Evolutionary conservation across 805 yeast genomes (phyloP).

Genomic region (Kluyveromyces nonfermentans): DNA sequence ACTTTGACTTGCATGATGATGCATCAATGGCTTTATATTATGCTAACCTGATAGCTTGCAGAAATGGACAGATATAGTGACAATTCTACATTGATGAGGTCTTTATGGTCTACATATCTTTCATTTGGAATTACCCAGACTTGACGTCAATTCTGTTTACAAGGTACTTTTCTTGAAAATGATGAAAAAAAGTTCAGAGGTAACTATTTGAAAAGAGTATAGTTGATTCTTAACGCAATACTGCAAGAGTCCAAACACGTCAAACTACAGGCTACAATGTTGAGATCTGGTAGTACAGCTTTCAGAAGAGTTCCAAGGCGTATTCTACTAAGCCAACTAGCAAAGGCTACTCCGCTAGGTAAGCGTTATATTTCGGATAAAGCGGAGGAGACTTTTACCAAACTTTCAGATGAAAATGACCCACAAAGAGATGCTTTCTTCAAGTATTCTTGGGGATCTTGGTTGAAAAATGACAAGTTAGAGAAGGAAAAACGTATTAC

Average conservation of each 20-base stretch:
- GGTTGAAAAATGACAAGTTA: slow-evolving; percentile 70
- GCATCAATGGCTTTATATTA: too few relatives aligned
- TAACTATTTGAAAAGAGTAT: not conserved
- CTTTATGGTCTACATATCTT: not conserved
- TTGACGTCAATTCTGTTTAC: not conserved
- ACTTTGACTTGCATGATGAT: too few relatives aligned
- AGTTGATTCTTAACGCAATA: not conserved
- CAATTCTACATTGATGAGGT: not conserved
- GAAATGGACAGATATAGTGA: not conserved
- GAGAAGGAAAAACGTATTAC: slow-evolving; percentile 76
- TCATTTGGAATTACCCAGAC: not conserved
- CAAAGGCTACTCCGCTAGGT: not conserved
- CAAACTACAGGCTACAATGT: not conserved
- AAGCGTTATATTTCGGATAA: slow-evolving; percentile 25
- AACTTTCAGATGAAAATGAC: slow-evolving; percentile 50
- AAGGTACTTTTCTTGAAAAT: not conserved
- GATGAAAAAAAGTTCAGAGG: not conserved
- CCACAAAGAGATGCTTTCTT: slow-evolving; percentile 67
- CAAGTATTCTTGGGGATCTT: slow-evolving; percentile 90
- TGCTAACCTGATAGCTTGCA: too few relatives aligned
- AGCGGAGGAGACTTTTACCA: slow-evolving; percentile 37
- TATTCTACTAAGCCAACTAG: not conserved
- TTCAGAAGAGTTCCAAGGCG: not conserved
- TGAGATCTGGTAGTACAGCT: not conserved
- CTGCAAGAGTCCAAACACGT: not conserved